Evolutionary conservation across 2,329 filamentous ascomycete species (phyloP).

Genomic region (Dissoconium aciculare): DNA sequence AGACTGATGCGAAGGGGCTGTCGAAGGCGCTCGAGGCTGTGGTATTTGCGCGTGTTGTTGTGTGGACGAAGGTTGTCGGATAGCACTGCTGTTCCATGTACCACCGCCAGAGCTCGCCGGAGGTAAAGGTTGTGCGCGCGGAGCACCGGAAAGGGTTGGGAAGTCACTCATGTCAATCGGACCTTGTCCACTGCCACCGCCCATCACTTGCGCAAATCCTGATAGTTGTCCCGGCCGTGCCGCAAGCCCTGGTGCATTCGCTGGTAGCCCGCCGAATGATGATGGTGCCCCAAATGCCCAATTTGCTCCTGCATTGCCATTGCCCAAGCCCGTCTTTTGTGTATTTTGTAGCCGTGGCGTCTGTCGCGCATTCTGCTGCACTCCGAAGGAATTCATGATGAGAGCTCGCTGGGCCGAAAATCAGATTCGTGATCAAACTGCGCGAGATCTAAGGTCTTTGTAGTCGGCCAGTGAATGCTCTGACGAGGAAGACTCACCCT

Average conservation of each 20-base stretch:
- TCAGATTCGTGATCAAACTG: too few species aligned
- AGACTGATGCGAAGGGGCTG: slow-evolving; percentile 31
- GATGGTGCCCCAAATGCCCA: slow-evolving; percentile 44
- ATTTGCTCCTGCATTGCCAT: slow-evolving; percentile 31
- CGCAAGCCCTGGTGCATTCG: slow-evolving; percentile 12
- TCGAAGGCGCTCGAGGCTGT: slow-evolving; percentile 30
- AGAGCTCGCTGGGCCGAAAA: too few species aligned
- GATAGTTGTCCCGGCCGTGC: slow-evolving; percentile 18
- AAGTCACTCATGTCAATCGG: slow-evolving; percentile 39
- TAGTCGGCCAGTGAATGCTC: too few species aligned
- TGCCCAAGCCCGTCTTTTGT: slow-evolving; percentile 28
- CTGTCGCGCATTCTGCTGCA: slow-evolving; percentile 16
- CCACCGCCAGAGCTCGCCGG: slow-evolving; percentile 34
- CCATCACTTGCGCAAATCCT: slow-evolving; percentile 24
- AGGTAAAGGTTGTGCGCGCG: slow-evolving; percentile 38
- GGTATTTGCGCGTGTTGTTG: slow-evolving; percentile 30
- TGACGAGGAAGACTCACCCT: too few species aligned
- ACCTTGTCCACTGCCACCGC: slow-evolving; percentile 19
- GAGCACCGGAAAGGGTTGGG: slow-evolving; percentile 43
- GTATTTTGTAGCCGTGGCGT: slow-evolving; percentile 20
- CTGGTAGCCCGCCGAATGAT: slow-evolving; percentile 21
- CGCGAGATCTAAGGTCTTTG: too few species aligned
- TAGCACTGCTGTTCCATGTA: slow-evolving; percentile 44
- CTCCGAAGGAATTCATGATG: slow-evolving; percentile 37
- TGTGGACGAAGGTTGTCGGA: slow-evolving; percentile 29